phyloP scores from a whole-genome alignment of 1,284 basidiomycete genomes.

The Megacollybia platyphylla region DNA sequence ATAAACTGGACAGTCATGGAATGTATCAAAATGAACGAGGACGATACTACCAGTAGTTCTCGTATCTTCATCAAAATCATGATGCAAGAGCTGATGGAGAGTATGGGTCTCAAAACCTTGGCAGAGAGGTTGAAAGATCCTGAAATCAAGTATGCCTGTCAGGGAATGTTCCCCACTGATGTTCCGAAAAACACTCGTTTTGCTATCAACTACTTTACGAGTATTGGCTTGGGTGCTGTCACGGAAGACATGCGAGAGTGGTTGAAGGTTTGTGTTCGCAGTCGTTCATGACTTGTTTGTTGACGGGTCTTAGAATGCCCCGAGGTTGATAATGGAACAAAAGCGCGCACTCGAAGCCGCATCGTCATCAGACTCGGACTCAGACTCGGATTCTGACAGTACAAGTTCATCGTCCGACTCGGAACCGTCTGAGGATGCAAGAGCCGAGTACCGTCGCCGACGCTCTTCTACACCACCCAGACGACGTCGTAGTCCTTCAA shows the following conservation, averaged over 20 bases:
- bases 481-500: constrained; percentile 13
- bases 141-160: constrained; percentile 65
- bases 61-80: constrained; percentile 98
- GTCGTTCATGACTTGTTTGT: constrained; percentile 1
- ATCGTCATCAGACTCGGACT: constrained; percentile 23
- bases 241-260: constrained; percentile 97
- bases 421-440: constrained; percentile 19
- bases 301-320: constrained; percentile 57
- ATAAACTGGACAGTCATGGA: constrained; percentile 85
- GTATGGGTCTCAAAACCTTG: constrained; percentile 78
- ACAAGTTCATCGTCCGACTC: constrained; percentile 18
- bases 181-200: constrained; percentile 96
- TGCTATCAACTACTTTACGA: constrained; percentile 97
- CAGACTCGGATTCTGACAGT: constrained; percentile 16
- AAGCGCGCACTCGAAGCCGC: constrained; percentile 73
- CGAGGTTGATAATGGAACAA: constrained; percentile 85
- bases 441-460: constrained; percentile 13
- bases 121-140: constrained; percentile 81
- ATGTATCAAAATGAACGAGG: constrained; percentile 89
- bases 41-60: constrained; percentile 91
- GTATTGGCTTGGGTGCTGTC: constrained; percentile 79
- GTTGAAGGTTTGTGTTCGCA: constrained; percentile 53
- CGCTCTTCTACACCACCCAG: constrained; percentile 7
- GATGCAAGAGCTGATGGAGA: constrained; percentile 89
- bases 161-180: constrained; percentile 89